Base-by-base conservation (phyloP, 208 protist genomes). In the Spongospora subterranea region DNA sequence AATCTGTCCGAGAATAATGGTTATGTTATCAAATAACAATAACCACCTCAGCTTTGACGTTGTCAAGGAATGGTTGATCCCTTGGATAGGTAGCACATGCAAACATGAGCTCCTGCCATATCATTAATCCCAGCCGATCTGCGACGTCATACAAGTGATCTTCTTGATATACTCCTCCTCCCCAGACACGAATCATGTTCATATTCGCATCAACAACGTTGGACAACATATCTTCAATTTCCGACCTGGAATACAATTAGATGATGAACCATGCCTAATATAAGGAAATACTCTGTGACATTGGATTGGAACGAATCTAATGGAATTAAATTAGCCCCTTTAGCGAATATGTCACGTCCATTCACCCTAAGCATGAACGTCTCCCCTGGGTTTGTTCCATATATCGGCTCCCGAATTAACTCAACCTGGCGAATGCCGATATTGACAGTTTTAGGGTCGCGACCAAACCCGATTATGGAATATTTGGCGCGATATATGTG, bases 41-140 rank as follows among this genome's bases (percentile, higher is more conserved):
- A n/a, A n/a, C n/a, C n/a, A 88, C 77, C 35, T 92, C 88, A 38
- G 88, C 45, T 39, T 38, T 40, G 41, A 60, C 88, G 46, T 45
- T 45, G 11, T 45, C 35, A 13, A 91, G 39, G 24, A 92, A 90
- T n/a, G 38, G 13, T 6, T 89, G 41, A 24, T 45, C 45, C 20
- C 46, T 53, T 39, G 95, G 95, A 88, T 96, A 95, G 53, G 90
- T 93, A 0, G 82, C 93, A 90, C 95, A 96, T 0, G 94, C 94
- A 64, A 96, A 96, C 94, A 96, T 96, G 0, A 96, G 88, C 76
- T 96, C 95, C 46, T 96, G 94, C 95, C 94, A 96, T 11, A 97
- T 90, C 32, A 97, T 43, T 0, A 97, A 45, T 24, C 96, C 96
- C 32, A 93, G 46, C 32, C 92, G 35, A 88, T 97, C 95, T 77